Percentiles rank a stretch among this genome's conserved stretches.
These are phyloP conservation scores for Marasmius oreades DNA, from an alignment of 1,284 basidiomycete species.

Conservation along the genomic window DNA sequence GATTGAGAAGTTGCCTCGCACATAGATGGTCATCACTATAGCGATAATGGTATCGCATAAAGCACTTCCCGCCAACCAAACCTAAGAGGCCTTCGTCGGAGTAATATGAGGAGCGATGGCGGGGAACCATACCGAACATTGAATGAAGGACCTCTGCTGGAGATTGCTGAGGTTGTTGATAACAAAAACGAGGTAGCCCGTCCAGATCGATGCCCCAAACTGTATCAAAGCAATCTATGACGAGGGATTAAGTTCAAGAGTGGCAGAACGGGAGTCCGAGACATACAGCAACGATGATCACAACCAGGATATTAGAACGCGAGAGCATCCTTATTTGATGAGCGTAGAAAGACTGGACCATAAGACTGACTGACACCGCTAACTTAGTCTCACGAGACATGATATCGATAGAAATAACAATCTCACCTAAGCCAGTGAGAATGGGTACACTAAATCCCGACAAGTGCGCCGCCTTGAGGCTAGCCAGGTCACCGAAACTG, in stretches of 20 bases:
- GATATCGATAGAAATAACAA: too few species aligned
- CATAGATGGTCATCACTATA: constrained; percentile 7
- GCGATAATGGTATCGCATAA: constrained; percentile 6
- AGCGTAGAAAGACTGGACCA: constrained; percentile 10
- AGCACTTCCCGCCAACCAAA: constrained; percentile 5
- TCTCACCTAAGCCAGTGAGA: constrained; percentile 8
- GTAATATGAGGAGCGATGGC: not conserved
- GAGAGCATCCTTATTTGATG: constrained; percentile 3
- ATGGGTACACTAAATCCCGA: constrained; percentile 9
- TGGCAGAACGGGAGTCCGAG: not conserved
- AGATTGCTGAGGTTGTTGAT: not conserved
- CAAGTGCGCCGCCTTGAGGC: constrained; percentile 1
- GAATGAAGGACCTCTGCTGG: not conserved
- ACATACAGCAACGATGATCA: not conserved
- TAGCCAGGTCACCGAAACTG: constrained; percentile 4
- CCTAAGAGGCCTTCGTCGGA: not conserved
- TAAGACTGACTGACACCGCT: constrained; percentile 5
- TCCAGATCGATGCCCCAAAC: constrained; percentile 1
- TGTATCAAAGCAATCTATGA: not conserved
- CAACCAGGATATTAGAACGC: not conserved
- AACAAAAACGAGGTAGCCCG: constrained; percentile 2
- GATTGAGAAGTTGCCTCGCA: not conserved
- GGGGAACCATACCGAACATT: not conserved
- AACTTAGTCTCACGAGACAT: not conserved
- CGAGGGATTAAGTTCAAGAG: too few species aligned